phyloP scores from a whole-genome alignment of 371 early-diverging fungal species.

The Apophysomyces sp. region DNA sequence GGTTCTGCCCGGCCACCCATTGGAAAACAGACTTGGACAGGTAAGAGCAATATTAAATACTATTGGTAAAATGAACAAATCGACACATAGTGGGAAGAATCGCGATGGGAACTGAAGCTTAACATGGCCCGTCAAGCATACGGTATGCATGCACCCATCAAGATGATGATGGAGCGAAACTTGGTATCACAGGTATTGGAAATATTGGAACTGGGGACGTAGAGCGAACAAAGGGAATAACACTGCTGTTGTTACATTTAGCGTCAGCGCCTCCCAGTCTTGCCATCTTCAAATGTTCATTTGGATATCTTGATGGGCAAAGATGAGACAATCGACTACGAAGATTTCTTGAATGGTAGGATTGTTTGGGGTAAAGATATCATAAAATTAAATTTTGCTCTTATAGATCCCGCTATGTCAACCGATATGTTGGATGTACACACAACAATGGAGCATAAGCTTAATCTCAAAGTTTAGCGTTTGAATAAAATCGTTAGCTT shows the following conservation, averaged over 20 bases:
- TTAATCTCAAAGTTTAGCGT: constrained; percentile 32
- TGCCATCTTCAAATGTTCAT: constrained; percentile 76
- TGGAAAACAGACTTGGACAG: constrained; percentile 71
- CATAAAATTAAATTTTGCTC: background rate
- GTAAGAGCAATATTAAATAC: constrained; percentile 31
- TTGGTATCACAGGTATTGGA: constrained; percentile 65
- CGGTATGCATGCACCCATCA: constrained; percentile 89
- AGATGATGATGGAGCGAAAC: constrained; percentile 85
- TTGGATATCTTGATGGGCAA: constrained; percentile 85
- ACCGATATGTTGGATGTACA: constrained; percentile 66
- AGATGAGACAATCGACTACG: constrained; percentile 87
- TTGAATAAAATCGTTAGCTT: background rate
- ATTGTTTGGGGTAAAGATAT: background rate
- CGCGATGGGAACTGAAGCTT: constrained; percentile 79
- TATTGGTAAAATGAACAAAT: background rate
- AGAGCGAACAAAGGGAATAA: background rate
- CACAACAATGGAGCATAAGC: constrained; percentile 65
- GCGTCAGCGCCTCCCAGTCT: constrained; percentile 59
- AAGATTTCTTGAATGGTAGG: constrained; percentile 85
- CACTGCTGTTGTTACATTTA: constrained; percentile 6
- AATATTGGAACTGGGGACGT: background rate
- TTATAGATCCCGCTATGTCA: constrained; percentile 58
- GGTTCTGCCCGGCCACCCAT: constrained; percentile 72
- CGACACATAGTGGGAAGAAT: constrained; percentile 72
- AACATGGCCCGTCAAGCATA: constrained; percentile 77